These are phyloP conservation scores for Candida michaelii DNA, from an alignment of 805 yeast genomes.

Conservation along the genomic window DNA sequence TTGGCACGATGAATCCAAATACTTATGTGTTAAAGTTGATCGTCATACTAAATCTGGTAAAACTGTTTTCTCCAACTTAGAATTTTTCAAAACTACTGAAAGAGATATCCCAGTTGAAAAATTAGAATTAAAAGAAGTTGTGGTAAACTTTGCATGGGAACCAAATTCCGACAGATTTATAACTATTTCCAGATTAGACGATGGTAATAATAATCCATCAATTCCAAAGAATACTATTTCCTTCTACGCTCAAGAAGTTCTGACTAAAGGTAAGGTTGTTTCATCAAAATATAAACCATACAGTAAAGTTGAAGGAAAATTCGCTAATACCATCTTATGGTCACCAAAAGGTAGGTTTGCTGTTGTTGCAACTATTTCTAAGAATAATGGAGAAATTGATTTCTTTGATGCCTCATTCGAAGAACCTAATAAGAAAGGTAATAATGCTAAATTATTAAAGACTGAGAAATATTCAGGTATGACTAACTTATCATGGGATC, in stretches of 20 bases:
- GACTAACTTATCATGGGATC: slow-evolving; percentile 90
- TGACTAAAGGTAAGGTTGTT: slow-evolving; percentile 41
- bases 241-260: slow-evolving; percentile 77
- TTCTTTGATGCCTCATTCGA: slow-evolving; percentile 86
- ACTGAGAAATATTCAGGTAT: slow-evolving; percentile 70
- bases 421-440: slow-evolving; percentile 58
- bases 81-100: slow-evolving; percentile 84
- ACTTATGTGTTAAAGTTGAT: slow-evolving; percentile 90
- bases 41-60: slow-evolving; percentile 95
- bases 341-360: slow-evolving; percentile 92
- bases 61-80: slow-evolving; percentile 86
- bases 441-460: slow-evolving; percentile 61
- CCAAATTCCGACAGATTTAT: slow-evolving; percentile 88
- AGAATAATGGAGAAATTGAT: slow-evolving; percentile 65
- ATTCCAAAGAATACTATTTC: slow-evolving; percentile 64
- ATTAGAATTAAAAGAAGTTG: slow-evolving; percentile 87
- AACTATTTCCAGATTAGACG: slow-evolving; percentile 64
- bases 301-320: slow-evolving; percentile 58
- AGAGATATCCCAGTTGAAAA: slow-evolving; percentile 93
- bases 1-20: slow-evolving; percentile 90
- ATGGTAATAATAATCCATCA: slow-evolving; percentile 59
- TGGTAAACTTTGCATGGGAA: slow-evolving; percentile 92
- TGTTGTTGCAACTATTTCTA: slow-evolving; percentile 47
- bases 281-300: slow-evolving; percentile 57
- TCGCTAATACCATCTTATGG: slow-evolving; percentile 75